Percentiles rank a stretch among this genome's conserved stretches.
Evolutionary conservation across 2,329 filamentous ascomycete species (phyloP).

Genomic region (Boeremia exigua): DNA sequence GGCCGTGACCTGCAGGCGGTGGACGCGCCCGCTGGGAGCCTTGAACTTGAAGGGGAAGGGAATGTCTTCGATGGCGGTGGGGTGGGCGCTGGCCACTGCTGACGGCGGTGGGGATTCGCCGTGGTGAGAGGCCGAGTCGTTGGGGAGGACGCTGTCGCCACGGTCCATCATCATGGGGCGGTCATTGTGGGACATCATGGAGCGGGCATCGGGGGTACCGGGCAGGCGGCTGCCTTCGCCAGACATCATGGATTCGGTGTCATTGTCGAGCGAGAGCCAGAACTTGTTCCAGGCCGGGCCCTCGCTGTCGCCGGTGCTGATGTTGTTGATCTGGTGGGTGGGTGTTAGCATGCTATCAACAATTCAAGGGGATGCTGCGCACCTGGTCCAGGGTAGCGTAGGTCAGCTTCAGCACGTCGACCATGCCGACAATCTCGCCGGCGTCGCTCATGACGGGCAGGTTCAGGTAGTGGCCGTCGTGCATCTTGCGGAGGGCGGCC

Average conservation of each 20-base stretch:
- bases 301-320: conserved; percentile 86
- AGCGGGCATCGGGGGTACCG: conserved; percentile 71
- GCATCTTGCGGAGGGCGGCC: conserved; percentile 97
- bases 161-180: conserved; percentile 66
- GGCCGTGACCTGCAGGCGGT: conserved; percentile 84
- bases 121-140: conserved; percentile 92
- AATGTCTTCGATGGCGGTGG: conserved; percentile 65
- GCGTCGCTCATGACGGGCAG: conserved; percentile 97
- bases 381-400: conserved; percentile 98
- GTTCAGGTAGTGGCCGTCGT: conserved; percentile 98
- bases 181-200: conserved; percentile 80
- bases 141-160: conserved; percentile 85
- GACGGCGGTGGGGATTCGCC: conserved; percentile 78
- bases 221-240: conserved; percentile 78
- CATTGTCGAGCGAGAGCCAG: conserved; percentile 94
- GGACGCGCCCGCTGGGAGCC: conserved; percentile 90
- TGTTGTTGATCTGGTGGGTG: conserved; percentile 75
- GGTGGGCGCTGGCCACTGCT: conserved; percentile 62
- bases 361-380: too few species aligned
- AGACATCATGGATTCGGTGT: conserved; percentile 95
- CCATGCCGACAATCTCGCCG: conserved; percentile 99
- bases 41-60: conserved; percentile 99
- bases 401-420: conserved; percentile 96
- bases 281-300: conserved; percentile 99
- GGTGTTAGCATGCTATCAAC: conserved; percentile 22